Percentiles rank a stretch among this genome's conserved stretches.
These are phyloP conservation scores for Phytophthora hybrid DNA, from an alignment of 352 stramenopile genomes.

Conservation along the genomic window DNA sequence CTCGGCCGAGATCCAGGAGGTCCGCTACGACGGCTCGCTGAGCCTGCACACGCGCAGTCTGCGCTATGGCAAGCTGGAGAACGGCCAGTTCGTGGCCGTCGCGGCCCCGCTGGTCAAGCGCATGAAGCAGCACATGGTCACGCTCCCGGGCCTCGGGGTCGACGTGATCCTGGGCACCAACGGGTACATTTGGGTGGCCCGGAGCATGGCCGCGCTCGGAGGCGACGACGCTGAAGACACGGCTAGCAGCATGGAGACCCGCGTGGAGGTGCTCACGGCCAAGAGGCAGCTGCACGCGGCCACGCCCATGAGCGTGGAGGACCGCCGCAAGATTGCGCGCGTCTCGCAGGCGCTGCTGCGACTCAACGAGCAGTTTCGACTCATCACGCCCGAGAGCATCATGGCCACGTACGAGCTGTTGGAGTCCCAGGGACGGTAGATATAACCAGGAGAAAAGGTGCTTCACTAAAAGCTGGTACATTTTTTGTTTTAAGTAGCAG, in stretches of 20 bases:
- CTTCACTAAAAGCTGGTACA: neutral
- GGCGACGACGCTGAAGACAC: slow-evolving; percentile 58
- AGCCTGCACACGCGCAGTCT: slow-evolving; percentile 95
- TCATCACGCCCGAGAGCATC: slow-evolving; percentile 94
- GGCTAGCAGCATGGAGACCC: slow-evolving; percentile 76
- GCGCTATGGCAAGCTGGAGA: slow-evolving; percentile 96
- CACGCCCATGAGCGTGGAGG: slow-evolving; percentile 76
- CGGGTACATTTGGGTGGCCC: slow-evolving; percentile 96
- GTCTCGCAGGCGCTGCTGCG: slow-evolving; percentile 91
- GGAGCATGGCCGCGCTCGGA: slow-evolving; percentile 72
- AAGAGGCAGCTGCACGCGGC: slow-evolving; percentile 90
- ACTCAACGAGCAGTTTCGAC: slow-evolving; percentile 89
- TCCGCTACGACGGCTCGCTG: slow-evolving; percentile 93
- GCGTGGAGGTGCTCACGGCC: slow-evolving; percentile 92
- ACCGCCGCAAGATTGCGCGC: slow-evolving; percentile 87
- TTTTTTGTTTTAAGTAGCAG: neutral
- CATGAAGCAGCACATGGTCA: slow-evolving; percentile 96
- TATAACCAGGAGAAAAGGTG: neutral
- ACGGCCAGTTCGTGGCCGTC: slow-evolving; percentile 93
- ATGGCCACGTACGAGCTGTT: slow-evolving; percentile 84
- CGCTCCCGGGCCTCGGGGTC: slow-evolving; percentile 76
- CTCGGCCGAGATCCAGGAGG: slow-evolving; percentile 90
- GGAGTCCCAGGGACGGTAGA: slow-evolving; percentile 39
- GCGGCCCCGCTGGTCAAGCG: slow-evolving; percentile 91
- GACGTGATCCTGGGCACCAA: slow-evolving; percentile 96